Percentiles rank a stretch among this genome's conserved stretches.
These are phyloP conservation scores for Mucor ambiguus DNA, from an alignment of 371 early-diverging fungal genomes.

Conservation along the genomic window DNA sequence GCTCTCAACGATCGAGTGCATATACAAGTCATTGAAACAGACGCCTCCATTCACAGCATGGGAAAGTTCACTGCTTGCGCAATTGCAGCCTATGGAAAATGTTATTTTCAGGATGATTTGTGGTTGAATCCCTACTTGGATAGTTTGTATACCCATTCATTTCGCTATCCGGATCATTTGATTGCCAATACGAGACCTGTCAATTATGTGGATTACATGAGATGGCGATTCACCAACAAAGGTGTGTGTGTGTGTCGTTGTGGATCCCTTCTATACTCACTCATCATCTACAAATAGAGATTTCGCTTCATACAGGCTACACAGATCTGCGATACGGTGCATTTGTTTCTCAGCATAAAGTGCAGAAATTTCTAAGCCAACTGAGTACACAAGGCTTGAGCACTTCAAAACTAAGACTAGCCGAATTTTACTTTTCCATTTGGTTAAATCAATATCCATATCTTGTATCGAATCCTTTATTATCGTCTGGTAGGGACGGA, in stretches of 20 bases:
- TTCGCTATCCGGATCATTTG: conserved; percentile 50
- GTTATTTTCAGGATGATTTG: conserved; percentile 68
- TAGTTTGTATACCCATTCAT: conserved; percentile 60
- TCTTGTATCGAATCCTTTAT: conserved; percentile 58
- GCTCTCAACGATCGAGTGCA: not conserved
- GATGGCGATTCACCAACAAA: conserved; percentile 52
- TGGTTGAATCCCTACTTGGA: conserved; percentile 66
- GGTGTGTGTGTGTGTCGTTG: not conserved
- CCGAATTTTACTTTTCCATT: conserved; percentile 59
- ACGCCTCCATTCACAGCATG: conserved; percentile 1
- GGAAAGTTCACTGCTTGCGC: conserved; percentile 45
- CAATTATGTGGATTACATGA: conserved; percentile 54
- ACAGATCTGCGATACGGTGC: conserved; percentile 66
- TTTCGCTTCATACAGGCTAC: conserved; percentile 63
- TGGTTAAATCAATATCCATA: conserved; percentile 67
- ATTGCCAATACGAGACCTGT: conserved; percentile 55
- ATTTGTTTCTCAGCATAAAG: conserved; percentile 50
- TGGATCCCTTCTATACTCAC: not conserved
- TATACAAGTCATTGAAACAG: conserved; percentile 17
- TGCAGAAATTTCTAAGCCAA: conserved; percentile 52
- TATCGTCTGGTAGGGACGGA: conserved; percentile 17
- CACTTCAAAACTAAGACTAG: conserved; percentile 37
- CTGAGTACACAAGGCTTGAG: conserved; percentile 33
- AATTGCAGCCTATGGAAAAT: conserved; percentile 49
- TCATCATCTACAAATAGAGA: conserved; percentile 23